Percentiles rank a stretch among this genome's conserved stretches.
Evolutionary conservation across 441 rosid genomes (phyloP).

Genomic region (Melastoma candidum): DNA sequence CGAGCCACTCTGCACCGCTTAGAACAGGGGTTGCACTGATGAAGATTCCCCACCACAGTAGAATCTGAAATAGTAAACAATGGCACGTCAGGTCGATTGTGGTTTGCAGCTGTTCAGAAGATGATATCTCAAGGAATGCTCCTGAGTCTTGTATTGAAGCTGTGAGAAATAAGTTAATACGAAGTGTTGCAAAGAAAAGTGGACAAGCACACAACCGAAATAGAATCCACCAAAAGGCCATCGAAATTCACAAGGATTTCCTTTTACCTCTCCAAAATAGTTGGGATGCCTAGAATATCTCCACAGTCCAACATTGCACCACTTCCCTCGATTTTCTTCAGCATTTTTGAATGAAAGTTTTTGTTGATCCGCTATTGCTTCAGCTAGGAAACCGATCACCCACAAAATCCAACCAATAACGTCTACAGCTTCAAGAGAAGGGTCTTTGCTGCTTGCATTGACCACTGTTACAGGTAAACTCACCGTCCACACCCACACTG

Average conservation of each 20-base stretch:
- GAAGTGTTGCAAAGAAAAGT: no score
- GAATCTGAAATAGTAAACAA: slow-evolving; percentile 32
- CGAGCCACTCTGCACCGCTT: slow-evolving; percentile 73
- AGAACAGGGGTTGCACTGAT: slow-evolving; percentile 67
- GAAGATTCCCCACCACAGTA: slow-evolving; percentile 92
- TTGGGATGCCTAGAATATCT: slow-evolving; percentile 85
- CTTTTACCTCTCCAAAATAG: slow-evolving; percentile 84
- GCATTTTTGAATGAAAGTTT: slow-evolving; percentile 66
- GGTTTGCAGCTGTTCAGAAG: not conserved
- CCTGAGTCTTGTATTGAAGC: no score
- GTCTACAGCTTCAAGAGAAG: slow-evolving; percentile 50
- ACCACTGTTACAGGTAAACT: slow-evolving; percentile 85
- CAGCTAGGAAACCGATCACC: slow-evolving; percentile 46
- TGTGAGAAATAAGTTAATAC: no score
- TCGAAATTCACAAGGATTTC: slow-evolving; percentile 8
- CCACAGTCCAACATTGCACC: slow-evolving; percentile 88
- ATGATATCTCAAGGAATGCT: not conserved
- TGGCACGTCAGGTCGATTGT: not conserved
- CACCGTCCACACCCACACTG: slow-evolving; percentile 95
- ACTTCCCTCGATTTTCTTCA: slow-evolving; percentile 67
- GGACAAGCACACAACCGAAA: not conserved
- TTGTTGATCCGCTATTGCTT: slow-evolving; percentile 83
- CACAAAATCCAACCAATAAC: slow-evolving; percentile 86
- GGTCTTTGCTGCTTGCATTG: slow-evolving; percentile 67
- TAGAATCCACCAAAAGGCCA: not conserved